A percentile compares a stretch with the other conserved stretches of the same genome.
These are phyloP conservation scores for Aechmea fasciata DNA, from an alignment of 176 grass and related monocot species.

Conservation along the genomic window DNA sequence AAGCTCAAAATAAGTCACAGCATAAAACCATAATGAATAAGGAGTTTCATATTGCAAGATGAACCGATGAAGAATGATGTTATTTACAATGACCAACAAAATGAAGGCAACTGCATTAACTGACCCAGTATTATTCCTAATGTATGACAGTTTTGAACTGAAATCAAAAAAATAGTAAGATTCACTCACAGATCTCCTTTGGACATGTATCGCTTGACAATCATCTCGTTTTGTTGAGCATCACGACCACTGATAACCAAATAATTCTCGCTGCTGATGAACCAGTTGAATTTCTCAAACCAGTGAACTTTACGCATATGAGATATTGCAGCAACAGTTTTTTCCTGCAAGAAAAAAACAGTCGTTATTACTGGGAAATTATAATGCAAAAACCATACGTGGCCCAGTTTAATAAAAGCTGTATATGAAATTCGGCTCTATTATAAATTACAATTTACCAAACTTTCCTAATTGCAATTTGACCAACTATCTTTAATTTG, in stretches of 20 bases:
- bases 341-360: slow-evolving; percentile 53
- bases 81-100: too few relatives aligned
- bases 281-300: slow-evolving; percentile 99
- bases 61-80: too few relatives aligned
- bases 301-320: slow-evolving; percentile 98
- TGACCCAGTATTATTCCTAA: neutral
- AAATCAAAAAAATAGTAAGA: neutral
- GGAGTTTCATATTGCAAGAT: neutral
- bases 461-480: too few relatives aligned
- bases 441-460: too few relatives aligned
- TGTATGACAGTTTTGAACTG: neutral
- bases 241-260: slow-evolving; percentile 88
- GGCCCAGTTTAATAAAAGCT: too few relatives aligned
- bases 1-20: slow-evolving; percentile 15
- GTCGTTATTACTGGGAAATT: too few relatives aligned
- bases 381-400: too few relatives aligned
- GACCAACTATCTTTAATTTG: too few relatives aligned
- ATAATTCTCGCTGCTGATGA: slow-evolving; percentile 98
- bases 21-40: neutral
- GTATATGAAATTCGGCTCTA: too few relatives aligned
- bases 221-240: slow-evolving; percentile 92
- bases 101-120: too few relatives aligned
- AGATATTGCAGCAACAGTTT: slow-evolving; percentile 91
- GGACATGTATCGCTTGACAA: slow-evolving; percentile 96
- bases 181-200: slow-evolving; percentile 93